Percentiles rank a stretch among this genome's conserved stretches.
Evolutionary conservation across 441 rosid genomes (phyloP).

Genomic region (Syzygium syzygioides): DNA sequence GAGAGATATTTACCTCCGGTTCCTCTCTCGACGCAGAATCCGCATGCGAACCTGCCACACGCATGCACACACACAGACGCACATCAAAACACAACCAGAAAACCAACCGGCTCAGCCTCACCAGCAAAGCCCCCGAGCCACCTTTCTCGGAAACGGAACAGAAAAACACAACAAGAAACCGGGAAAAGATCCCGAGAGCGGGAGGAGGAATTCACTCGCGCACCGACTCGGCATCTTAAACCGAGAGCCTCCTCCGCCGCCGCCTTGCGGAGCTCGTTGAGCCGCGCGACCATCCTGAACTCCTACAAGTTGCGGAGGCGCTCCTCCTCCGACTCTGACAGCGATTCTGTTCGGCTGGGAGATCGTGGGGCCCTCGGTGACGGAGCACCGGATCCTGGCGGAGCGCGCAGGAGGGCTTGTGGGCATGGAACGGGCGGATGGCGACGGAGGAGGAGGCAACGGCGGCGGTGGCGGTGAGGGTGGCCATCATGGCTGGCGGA

Average conservation of each 20-base stretch:
- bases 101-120: neutral
- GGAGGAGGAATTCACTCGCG: neutral
- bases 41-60: neutral
- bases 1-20: neutral
- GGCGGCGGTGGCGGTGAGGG: no score
- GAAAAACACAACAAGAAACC: neutral
- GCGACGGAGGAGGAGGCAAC: no score
- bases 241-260: neutral
- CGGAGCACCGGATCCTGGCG: no score
- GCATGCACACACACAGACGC: no score
- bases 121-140: neutral
- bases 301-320: neutral
- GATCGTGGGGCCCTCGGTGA: no score
- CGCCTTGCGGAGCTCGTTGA: neutral
- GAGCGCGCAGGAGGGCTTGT: no score
- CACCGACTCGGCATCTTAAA: neutral
- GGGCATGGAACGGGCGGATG: no score
- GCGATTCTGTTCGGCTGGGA: no score
- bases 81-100: neutral
- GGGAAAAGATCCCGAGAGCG: neutral
- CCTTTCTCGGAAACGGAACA: neutral
- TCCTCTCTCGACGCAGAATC: neutral
- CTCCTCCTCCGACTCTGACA: neutral
- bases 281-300: neutral
- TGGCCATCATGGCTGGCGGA: no score